These are phyloP conservation scores for Phytopythium montanum DNA, from an alignment of 352 stramenopile genomes.

Conservation along the genomic window DNA sequence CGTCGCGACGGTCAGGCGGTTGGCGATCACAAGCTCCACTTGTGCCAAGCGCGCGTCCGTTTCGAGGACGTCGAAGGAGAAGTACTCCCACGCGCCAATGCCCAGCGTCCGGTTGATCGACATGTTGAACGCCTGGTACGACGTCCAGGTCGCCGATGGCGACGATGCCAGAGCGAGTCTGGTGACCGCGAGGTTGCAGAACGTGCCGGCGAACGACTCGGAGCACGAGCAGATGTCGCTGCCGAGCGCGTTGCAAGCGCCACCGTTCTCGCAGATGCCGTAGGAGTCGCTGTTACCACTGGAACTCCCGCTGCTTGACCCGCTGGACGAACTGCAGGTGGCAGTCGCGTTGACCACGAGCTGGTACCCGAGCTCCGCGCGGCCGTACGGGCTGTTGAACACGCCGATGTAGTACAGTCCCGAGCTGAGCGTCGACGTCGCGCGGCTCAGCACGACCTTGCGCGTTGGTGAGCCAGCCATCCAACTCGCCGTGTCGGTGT, in stretches of 20 bases:
- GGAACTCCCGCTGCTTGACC: conserved; percentile 3
- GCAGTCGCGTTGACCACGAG: conserved; percentile 51
- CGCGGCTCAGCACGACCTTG: conserved; percentile 56
- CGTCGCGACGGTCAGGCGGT: conserved; percentile 33
- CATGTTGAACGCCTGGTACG: conserved; percentile 26
- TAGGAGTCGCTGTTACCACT: conserved; percentile 12
- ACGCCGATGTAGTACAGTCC: conserved; percentile 76
- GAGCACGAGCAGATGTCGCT: conserved; percentile 51
- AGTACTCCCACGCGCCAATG: conserved; percentile 58
- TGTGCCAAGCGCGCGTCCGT: conserved; percentile 32
- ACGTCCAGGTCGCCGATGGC: conserved; percentile 6
- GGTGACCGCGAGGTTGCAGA: conserved; percentile 33
- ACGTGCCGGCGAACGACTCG: conserved; percentile 30
- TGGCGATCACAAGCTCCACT: conserved; percentile 43
- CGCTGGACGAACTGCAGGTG: conserved; percentile 25
- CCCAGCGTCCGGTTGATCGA: conserved; percentile 20
- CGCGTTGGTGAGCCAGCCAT: conserved; percentile 27
- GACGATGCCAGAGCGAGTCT: conserved; percentile 10
- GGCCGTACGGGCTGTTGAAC: conserved; percentile 68
- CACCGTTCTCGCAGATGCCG: conserved; percentile 42
- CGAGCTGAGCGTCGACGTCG: conserved; percentile 59
- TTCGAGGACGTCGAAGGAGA: conserved; percentile 60
- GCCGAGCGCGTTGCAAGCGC: conserved; percentile 40
- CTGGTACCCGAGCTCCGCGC: conserved; percentile 36
- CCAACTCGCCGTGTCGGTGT: conserved; percentile 48